Base-by-base conservation (phyloP, 2,329 filamentous ascomycete species). In the Kalaharituber pfeilii region DNA sequence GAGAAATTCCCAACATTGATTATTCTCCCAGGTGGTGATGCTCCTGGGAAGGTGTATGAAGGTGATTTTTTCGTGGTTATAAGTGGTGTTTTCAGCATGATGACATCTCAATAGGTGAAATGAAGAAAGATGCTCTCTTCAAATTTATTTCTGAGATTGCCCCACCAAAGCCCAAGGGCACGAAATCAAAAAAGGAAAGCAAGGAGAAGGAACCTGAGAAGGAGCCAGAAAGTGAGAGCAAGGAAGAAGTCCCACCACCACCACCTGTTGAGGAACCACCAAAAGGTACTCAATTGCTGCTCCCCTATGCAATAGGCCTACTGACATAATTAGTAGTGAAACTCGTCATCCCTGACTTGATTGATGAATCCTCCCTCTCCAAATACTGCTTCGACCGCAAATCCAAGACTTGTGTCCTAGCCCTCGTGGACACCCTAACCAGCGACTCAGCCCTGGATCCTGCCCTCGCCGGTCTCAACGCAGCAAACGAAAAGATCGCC, bases 401-500 rank as follows among this genome's bases (percentile, higher is more conserved):
- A 68, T 82, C 86, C 5, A 78, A 80, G 63, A 93, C 84, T 5
- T 96, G 91, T 65, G 76, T 96, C 29, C 75, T 98, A 24, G 82
- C 81, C 1, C 74, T 93, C 49, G 73, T 84, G 2, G 78, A 82
- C 0, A 68, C 64, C 1, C 51, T 66, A 11, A 69, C 68, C 9
- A 67, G 69, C n/a, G 72, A 76, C 61, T 80, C 75, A 18, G 70
- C 88, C 2, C 67, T 70, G 20, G 78, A 76, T 25, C 73, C 95
- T 2, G 78, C 82, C 1, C 78, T 87, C 53, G 75, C 95, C 53
- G 78, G 81, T 52, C 77, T 82, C 67, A 93, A 88, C 69, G 79
- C 94, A 65, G 71, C 76, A 29, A 72, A 79, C 59, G 74, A 75
- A 50, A 74, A 80, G 53, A 77, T 64, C 25, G 45, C 57, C 26